phyloP scores from a whole-genome alignment of 371 early-diverging fungal genomes.

The Batrachochytrium dendrobatidis region DNA sequence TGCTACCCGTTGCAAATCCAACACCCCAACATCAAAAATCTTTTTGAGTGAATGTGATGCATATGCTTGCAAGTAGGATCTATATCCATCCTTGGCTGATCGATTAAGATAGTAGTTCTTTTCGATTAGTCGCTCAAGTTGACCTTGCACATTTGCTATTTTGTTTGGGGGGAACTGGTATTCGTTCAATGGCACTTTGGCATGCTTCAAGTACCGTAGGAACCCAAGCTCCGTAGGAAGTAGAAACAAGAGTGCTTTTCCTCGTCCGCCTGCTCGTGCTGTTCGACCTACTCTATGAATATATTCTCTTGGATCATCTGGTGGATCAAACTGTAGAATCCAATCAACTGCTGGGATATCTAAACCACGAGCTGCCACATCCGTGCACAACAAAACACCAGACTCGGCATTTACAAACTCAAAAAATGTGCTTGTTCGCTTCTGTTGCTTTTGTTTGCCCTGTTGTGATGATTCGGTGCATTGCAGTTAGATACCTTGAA shows the following conservation, averaged over 20 bases:
- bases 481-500: too few species aligned
- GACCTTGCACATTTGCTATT: conserved; percentile 91
- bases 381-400: conserved; percentile 92
- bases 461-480: conserved; percentile 9
- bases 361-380: conserved; percentile 97
- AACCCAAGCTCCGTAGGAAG: conserved; percentile 93
- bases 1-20: conserved; percentile 90
- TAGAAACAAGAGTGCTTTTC: conserved; percentile 89
- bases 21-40: conserved; percentile 85
- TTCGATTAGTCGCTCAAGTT: conserved; percentile 91
- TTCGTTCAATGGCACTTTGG: conserved; percentile 95
- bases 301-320: conserved; percentile 94
- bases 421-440: conserved; percentile 92
- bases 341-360: conserved; percentile 98
- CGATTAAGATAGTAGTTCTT: conserved; percentile 98
- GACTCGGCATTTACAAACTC: conserved; percentile 88
- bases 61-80: conserved; percentile 96
- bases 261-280: conserved; percentile 88
- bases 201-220: conserved; percentile 93
- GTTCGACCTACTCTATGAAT: conserved; percentile 99
- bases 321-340: conserved; percentile 98
- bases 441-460: conserved; percentile 92
- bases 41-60: conserved; percentile 92
- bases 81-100: conserved; percentile 96
- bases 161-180: conserved; percentile 92